phyloP scores from a whole-genome alignment of 441 rosid species.

The Pelargonium exstipulatum region DNA sequence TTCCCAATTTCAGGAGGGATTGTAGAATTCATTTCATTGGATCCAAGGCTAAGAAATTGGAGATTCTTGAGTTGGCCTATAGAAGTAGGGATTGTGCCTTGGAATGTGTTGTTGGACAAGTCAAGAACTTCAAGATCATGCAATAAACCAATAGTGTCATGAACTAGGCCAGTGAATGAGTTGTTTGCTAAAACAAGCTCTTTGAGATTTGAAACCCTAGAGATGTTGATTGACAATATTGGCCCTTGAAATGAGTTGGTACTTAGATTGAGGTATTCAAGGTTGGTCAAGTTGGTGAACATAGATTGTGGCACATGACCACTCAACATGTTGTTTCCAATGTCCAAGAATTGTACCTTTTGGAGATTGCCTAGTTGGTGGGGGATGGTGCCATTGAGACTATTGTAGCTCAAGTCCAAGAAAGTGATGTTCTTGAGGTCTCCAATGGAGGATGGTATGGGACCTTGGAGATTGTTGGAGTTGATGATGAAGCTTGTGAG shows the following conservation, averaged over 20 bases:
- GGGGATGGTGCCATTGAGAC: background rate
- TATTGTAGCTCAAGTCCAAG: slow-evolving; percentile 2
- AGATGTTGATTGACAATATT: background rate
- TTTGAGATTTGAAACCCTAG: background rate
- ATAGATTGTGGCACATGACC: background rate
- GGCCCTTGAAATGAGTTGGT: background rate
- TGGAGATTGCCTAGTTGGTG: background rate
- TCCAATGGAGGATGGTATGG: background rate
- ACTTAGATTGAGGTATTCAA: background rate
- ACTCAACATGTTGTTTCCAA: background rate
- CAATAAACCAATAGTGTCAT: background rate
- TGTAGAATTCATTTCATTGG: background rate
- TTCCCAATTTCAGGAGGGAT: background rate
- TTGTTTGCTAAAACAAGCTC: background rate
- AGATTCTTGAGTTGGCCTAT: background rate
- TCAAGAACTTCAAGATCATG: background rate
- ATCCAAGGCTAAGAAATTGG: background rate
- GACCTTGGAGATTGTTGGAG: background rate
- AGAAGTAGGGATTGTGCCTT: background rate
- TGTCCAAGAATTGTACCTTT: background rate
- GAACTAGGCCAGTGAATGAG: background rate
- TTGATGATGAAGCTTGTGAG: background rate
- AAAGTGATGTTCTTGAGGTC: background rate
- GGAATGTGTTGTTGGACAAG: background rate
- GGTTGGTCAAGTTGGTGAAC: background rate